Base-by-base conservation (phyloP, 345 rosid species). In the Bretschneidera sinensis region DNA sequence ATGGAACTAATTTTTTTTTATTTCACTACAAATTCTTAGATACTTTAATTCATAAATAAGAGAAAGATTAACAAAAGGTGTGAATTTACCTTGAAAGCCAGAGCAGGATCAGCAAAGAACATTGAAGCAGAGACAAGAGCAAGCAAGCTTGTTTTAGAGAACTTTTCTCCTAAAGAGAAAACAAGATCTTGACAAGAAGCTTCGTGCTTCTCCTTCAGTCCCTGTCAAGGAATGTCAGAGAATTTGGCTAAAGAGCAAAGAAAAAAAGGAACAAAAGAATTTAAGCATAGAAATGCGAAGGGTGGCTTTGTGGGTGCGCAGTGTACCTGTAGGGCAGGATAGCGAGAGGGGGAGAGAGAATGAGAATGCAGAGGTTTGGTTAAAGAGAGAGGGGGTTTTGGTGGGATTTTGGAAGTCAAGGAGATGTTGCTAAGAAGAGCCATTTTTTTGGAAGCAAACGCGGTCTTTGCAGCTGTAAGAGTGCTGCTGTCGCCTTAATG, bases 91-190 rank as follows among this genome's bases (percentile, higher is more conserved):
- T 82, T 85, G 64, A 71, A 92, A 21, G 96, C 96, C 28, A 86
- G 89, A 19, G 95, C 96, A 22, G 96, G 95, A 62, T 92, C 91
- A 69, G 76, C 75, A 50, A 85, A 81, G 72, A 81, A 79, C 50
- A 87, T 57, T 15, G 96, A 80, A 75, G 79, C 89, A 52, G 92
- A 89, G 50, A 86, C 73, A 20, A 82, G 63, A 51, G 86, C 89
- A 67, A 82, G 78, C 58, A 83, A 62, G 61, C 92, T 72, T 8
- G 83, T 73, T 53, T 68, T 83, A 13, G 87, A 78, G 24, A 70
- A 57, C 3, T 73, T 62, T 48, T 79, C 77, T 23, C 83, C 71
- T 39, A 78, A 53, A 59, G 62, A 57, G 59, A 47, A 58, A 49
- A 71, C 58, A 58, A 76, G 59, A 55, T 54, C 77, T 51, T 57